A percentile compares a stretch with the other conserved stretches of the same genome.
These are phyloP conservation scores for Neonectria sp. DNA, from an alignment of 2,329 filamentous ascomycete genomes.

Conservation along the genomic window DNA sequence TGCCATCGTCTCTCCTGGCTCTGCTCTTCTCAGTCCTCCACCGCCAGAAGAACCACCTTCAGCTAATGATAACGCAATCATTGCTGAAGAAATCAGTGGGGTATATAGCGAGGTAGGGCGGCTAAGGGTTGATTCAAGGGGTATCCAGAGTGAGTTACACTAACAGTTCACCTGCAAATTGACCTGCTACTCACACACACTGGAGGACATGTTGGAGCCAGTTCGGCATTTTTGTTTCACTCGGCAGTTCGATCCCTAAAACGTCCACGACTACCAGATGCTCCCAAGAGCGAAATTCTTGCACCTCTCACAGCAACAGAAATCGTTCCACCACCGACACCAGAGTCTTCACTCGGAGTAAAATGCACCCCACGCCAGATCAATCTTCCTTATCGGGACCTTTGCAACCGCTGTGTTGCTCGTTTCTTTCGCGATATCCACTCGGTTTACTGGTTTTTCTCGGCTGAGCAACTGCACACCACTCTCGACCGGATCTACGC, in stretches of 20 bases:
- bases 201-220: constrained; percentile 21
- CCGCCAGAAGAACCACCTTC: neutral
- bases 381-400: constrained; percentile 23
- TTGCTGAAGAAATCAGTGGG: constrained; percentile 17
- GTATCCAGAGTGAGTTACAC: constrained; percentile 21
- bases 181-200: neutral
- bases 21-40: constrained; percentile 1
- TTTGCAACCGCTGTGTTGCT: constrained; percentile 21
- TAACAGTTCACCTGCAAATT: neutral
- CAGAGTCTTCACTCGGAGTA: constrained; percentile 22
- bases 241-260: constrained; percentile 26
- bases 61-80: neutral
- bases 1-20: constrained; percentile 1
- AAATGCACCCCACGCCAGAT: constrained; percentile 22
- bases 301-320: constrained; percentile 26
- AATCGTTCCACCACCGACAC: constrained; percentile 24
- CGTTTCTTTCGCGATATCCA: constrained; percentile 29
- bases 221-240: constrained; percentile 27
- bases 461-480: constrained; percentile 22
- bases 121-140: constrained; percentile 21
- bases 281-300: constrained; percentile 24
- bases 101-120: constrained; percentile 20
- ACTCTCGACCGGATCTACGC: constrained; percentile 27
- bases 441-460: constrained; percentile 31
- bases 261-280: constrained; percentile 18